These are phyloP conservation scores for Aureobasidium zeae DNA, from an alignment of 2,329 filamentous ascomycete species.

Conservation along the genomic window DNA sequence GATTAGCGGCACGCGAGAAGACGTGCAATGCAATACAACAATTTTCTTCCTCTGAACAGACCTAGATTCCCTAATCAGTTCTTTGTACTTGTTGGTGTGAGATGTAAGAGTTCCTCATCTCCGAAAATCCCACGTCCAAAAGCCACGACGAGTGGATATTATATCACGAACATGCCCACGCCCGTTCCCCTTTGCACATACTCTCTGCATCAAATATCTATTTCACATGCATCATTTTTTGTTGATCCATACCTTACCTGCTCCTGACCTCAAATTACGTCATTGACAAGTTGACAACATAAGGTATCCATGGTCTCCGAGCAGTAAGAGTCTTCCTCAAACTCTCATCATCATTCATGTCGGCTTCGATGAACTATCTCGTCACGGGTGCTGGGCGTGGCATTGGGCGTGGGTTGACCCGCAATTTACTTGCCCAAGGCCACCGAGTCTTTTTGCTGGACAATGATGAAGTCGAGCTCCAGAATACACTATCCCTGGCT, in stretches of 20 bases:
- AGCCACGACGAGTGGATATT: no score
- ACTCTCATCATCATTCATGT: background rate
- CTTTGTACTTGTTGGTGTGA: no score
- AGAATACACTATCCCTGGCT: conserved; percentile 28
- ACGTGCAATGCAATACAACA: background rate
- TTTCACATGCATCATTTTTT: no score
- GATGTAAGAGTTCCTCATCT: no score
- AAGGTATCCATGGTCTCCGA: background rate
- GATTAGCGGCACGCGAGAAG: background rate
- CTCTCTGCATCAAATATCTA: no score
- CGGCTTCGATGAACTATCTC: conserved; percentile 32
- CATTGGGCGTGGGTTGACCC: conserved; percentile 31
- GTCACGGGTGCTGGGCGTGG: conserved; percentile 32
- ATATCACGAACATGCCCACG: no score
- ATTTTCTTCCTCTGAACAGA: background rate
- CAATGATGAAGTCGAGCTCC: conserved; percentile 31
- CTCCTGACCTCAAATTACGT: background rate
- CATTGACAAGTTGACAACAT: background rate
- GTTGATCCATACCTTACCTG: background rate
- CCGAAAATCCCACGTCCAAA: no score
- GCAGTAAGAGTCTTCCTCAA: background rate
- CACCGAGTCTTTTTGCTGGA: conserved; percentile 36
- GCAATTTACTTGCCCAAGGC: conserved; percentile 28
- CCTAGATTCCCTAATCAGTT: background rate
- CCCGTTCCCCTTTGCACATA: no score